Evolutionary conservation across 495 filamentous ascomycete genomes (phyloP).

Genomic region (Cenococcum geophilum): DNA sequence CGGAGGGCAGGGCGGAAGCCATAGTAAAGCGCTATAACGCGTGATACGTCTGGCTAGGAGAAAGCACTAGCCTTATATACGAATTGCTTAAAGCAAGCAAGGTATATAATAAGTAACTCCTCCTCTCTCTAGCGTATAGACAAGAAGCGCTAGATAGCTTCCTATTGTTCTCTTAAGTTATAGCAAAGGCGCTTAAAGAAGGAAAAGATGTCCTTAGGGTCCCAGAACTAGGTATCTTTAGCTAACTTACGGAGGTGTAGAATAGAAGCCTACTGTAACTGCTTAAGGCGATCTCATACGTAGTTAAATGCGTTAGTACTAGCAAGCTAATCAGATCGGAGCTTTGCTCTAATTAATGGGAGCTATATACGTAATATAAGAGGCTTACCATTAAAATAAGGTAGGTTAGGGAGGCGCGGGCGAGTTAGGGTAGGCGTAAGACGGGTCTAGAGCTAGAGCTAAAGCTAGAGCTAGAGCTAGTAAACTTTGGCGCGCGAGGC

Average conservation of each 20-base stretch:
- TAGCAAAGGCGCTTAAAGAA: background rate
- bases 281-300: background rate
- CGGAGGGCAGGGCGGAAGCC: too few relatives aligned
- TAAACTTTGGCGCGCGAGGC: too few relatives aligned
- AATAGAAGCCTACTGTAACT: background rate
- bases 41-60: too few relatives aligned
- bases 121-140: too few relatives aligned
- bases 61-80: too few relatives aligned
- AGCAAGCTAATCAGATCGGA: background rate
- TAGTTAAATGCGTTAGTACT: conserved; percentile 1
- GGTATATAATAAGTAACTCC: too few relatives aligned
- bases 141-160: too few relatives aligned
- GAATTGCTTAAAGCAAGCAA: too few relatives aligned
- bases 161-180: conserved; percentile 1
- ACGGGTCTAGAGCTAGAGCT: too few relatives aligned
- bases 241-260: background rate
- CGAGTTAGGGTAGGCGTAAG: too few relatives aligned
- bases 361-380: conserved; percentile 1
- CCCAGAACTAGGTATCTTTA: conserved; percentile 1
- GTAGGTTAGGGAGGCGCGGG: background rate
- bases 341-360: background rate
- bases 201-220: conserved; percentile 1
- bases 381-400: background rate
- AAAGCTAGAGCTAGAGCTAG: too few relatives aligned
- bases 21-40: too few relatives aligned